A percentile compares a stretch with the other conserved stretches of the same genome.
phyloP scores from a whole-genome alignment of 2,329 filamentous ascomycete genomes.

The Lachnellula hyalina region DNA sequence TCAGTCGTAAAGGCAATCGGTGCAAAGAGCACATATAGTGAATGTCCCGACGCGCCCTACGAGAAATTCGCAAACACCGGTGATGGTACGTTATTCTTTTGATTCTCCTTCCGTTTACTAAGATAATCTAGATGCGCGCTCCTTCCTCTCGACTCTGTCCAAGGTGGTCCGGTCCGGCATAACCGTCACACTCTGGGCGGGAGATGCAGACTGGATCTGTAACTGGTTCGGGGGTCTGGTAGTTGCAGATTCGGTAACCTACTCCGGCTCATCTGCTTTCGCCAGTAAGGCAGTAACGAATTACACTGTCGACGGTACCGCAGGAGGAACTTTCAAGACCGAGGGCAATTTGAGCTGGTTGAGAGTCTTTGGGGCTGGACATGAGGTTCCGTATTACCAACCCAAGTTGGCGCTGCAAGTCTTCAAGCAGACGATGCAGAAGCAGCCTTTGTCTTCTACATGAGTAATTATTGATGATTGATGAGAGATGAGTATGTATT shows the following conservation, averaged over 20 bases:
- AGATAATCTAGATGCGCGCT: conserved; percentile 32
- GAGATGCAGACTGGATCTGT: conserved; percentile 54
- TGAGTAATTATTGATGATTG: conserved; percentile 12
- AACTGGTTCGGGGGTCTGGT: conserved; percentile 50
- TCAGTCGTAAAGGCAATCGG: conserved; percentile 40
- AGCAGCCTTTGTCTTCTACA: conserved; percentile 33
- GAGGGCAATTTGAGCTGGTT: conserved; percentile 45
- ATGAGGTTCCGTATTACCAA: conserved; percentile 33
- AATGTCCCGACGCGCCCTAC: conserved; percentile 36
- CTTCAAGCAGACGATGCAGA: conserved; percentile 42
- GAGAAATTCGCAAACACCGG: conserved; percentile 37
- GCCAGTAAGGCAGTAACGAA: conserved; percentile 30
- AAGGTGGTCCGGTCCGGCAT: conserved; percentile 44
- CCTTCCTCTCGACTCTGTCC: conserved; percentile 40
- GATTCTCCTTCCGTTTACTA: background rate
- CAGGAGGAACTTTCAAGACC: conserved; percentile 46
- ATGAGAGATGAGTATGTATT: background rate
- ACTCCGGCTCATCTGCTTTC: conserved; percentile 38
- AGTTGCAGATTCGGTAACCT: conserved; percentile 43
- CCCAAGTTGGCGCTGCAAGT: conserved; percentile 41
- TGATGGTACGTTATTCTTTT: conserved; percentile 30
- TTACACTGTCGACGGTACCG: conserved; percentile 45
- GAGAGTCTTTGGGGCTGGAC: conserved; percentile 42
- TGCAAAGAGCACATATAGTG: conserved; percentile 36
- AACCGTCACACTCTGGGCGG: conserved; percentile 48